Evolutionary conservation across 345 rosid species (phyloP).

Genomic region (Boechera retrofracta): DNA sequence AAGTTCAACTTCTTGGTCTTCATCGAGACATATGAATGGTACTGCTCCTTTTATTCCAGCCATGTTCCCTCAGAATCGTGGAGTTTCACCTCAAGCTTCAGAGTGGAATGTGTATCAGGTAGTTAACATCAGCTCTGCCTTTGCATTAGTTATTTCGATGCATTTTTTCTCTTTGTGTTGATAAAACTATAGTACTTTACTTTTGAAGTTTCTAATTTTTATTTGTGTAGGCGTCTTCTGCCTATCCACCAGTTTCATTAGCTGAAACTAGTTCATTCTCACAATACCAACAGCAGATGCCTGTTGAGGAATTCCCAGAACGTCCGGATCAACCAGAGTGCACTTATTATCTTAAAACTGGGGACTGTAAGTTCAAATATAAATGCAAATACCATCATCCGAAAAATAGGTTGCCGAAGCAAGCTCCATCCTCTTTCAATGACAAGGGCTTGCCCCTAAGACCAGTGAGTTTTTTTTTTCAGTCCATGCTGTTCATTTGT

Average conservation of each 20-base stretch:
- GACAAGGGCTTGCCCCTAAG: constrained; percentile 96
- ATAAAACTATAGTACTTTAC: constrained; percentile 29
- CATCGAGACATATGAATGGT: constrained; percentile 65
- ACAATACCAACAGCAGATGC: constrained; percentile 60
- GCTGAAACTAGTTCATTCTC: constrained; percentile 55
- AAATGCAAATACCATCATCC: constrained; percentile 98
- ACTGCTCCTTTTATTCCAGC: constrained; percentile 67
- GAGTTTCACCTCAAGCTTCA: constrained; percentile 62
- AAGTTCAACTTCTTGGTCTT: constrained; percentile 72
- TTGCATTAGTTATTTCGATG: not conserved
- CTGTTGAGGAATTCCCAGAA: constrained; percentile 82
- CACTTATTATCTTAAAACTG: constrained; percentile 78
- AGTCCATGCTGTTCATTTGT: not conserved
- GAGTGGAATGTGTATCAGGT: constrained; percentile 99
- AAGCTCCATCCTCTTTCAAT: constrained; percentile 64
- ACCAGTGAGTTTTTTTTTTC: constrained; percentile 71
- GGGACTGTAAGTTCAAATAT: constrained; percentile 90
- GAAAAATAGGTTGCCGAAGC: constrained; percentile 57
- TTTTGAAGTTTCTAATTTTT: constrained; percentile 23
- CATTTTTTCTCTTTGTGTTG: not conserved
- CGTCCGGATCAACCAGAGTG: constrained; percentile 97
- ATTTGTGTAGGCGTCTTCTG: constrained; percentile 67
- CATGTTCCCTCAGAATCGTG: constrained; percentile 68
- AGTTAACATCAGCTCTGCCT: constrained; percentile 27
- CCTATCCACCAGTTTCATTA: constrained; percentile 58